Evolutionary conservation across 192 early-diverging fungal genomes (phyloP).

Genomic region (Chytriomyces sp.): DNA sequence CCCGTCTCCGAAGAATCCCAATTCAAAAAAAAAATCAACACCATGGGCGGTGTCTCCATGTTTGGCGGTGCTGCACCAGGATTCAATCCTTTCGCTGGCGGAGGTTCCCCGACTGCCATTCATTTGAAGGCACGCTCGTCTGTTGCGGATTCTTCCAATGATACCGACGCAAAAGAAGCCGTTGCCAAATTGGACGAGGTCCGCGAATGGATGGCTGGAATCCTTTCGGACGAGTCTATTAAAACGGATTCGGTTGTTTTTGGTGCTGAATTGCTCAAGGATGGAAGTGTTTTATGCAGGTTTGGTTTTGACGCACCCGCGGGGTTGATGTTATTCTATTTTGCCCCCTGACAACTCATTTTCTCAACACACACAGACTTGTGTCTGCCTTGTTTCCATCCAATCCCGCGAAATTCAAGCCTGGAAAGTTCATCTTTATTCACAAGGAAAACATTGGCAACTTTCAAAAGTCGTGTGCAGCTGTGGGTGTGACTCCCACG

Average conservation of each 20-base stretch:
- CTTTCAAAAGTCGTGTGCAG: constrained; percentile 20
- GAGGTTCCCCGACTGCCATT: constrained; percentile 4
- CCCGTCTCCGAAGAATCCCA: neutral
- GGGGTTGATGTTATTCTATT: neutral
- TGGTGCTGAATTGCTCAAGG: constrained; percentile 15
- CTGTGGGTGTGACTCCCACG: neutral
- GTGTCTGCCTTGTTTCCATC: constrained; percentile 17
- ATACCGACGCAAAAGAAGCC: constrained; percentile 27
- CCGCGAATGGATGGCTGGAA: constrained; percentile 17
- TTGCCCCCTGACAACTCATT: neutral
- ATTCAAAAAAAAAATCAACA: constrained; percentile 31
- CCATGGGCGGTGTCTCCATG: constrained; percentile 34
- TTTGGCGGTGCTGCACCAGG: constrained; percentile 27
- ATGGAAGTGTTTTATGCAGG: constrained; percentile 33
- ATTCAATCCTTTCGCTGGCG: constrained; percentile 38
- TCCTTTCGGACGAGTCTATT: neutral
- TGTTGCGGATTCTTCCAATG: neutral
- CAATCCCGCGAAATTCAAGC: constrained; percentile 20
- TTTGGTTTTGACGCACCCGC: constrained; percentile 7
- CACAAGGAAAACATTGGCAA: constrained; percentile 29
- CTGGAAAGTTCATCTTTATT: constrained; percentile 31
- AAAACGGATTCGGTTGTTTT: neutral
- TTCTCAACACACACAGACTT: neutral
- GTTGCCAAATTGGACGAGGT: constrained; percentile 13
- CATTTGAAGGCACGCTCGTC: constrained; percentile 23